A percentile compares a stretch with the other conserved stretches of the same genome.
phyloP scores from a whole-genome alignment of 2,329 filamentous ascomycete species.

The Pseudogymnoascus sp. region DNA sequence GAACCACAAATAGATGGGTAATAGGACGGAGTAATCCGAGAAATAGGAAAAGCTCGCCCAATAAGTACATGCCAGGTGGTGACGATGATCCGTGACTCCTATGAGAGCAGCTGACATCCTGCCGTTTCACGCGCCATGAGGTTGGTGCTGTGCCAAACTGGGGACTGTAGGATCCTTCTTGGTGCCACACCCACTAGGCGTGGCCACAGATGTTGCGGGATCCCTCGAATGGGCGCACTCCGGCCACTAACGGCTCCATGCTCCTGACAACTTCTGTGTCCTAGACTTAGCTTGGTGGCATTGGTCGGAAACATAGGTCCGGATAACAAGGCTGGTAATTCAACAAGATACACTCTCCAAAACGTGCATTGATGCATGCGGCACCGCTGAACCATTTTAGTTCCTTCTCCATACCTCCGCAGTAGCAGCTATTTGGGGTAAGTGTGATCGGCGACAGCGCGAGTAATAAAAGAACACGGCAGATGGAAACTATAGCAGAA shows the following conservation, averaged over 20 bases:
- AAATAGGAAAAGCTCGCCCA: not conserved
- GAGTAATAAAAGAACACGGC: not conserved
- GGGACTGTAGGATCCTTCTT: not conserved
- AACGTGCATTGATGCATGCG: not conserved
- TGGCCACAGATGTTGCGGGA: not conserved
- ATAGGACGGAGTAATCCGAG: not conserved
- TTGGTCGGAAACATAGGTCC: not conserved
- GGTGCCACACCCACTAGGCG: not conserved
- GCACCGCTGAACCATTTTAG: not conserved
- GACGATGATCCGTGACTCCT: not conserved
- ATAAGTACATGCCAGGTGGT: not conserved
- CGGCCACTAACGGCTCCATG: not conserved
- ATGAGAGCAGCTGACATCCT: not conserved
- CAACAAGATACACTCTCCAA: not conserved
- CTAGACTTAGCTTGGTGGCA: not conserved
- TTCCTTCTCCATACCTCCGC: not conserved
- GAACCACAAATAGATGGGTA: not conserved
- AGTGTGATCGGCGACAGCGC: not conserved
- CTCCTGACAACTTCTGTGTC: not conserved
- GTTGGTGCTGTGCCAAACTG: not conserved
- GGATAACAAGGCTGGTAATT: not conserved
- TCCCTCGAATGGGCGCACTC: not conserved
- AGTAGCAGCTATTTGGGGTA: not conserved
- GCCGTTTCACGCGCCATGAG: not conserved
- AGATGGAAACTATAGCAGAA: not conserved